Percentiles rank a stretch among this genome's conserved stretches.
phyloP scores from a whole-genome alignment of 768 basidiomycete genomes.

The Solioccasus polychromus region DNA sequence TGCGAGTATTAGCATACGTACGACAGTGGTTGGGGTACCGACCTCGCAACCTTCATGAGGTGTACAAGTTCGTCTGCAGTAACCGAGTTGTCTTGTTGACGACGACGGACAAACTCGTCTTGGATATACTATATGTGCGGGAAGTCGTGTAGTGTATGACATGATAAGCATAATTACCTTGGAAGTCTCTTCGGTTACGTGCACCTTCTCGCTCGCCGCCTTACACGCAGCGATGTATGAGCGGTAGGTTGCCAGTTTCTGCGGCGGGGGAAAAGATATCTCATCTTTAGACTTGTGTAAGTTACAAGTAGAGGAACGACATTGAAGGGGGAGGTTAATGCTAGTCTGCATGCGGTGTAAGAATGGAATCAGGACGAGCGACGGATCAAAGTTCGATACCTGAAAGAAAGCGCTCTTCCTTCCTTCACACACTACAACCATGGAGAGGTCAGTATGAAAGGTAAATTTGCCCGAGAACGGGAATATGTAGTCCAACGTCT shows the following conservation, averaged over 20 bases:
- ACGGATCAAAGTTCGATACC: conserved; percentile 35
- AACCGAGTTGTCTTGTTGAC: conserved; percentile 36
- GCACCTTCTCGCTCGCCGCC: conserved; percentile 42
- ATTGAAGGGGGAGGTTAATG: conserved; percentile 49
- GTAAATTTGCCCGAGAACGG: conserved; percentile 66
- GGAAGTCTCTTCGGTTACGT: conserved; percentile 53
- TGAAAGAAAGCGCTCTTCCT: conserved; percentile 70
- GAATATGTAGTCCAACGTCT: conserved; percentile 71
- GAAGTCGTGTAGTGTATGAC: not conserved
- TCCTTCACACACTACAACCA: conserved; percentile 61
- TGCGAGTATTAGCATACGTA: conserved; percentile 6
- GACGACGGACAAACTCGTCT: conserved; percentile 61
- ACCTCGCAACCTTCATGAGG: conserved; percentile 72
- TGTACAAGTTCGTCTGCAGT: conserved; percentile 64
- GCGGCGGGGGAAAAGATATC: conserved; percentile 44
- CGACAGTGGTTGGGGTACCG: conserved; percentile 12
- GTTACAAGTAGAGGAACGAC: conserved; percentile 21
- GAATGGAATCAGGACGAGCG: not conserved
- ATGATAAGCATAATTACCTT: conserved; percentile 40
- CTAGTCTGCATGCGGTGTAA: conserved; percentile 48
- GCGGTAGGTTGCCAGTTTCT: conserved; percentile 55
- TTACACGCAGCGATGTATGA: conserved; percentile 60
- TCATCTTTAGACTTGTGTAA: conserved; percentile 50
- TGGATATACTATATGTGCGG: conserved; percentile 59
- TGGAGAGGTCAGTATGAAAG: conserved; percentile 73